A percentile compares a stretch with the other conserved stretches of the same genome.
Evolutionary conservation across 176 grass and related monocot species (phyloP).

Genomic region (Aechmea fasciata): DNA sequence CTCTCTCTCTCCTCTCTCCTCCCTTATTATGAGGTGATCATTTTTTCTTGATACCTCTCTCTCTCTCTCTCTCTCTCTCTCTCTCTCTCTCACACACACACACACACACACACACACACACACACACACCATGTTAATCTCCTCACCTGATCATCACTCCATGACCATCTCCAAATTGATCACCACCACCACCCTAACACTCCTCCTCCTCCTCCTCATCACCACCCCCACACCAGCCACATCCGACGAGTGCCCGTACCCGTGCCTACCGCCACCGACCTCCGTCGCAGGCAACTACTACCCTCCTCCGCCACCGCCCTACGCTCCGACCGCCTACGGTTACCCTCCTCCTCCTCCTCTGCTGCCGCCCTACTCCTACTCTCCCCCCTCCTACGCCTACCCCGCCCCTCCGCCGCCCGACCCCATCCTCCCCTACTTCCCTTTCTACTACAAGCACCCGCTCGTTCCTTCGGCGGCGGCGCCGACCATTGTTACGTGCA

Average conservation of each 20-base stretch:
- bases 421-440: slow-evolving; percentile 32
- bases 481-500: neutral
- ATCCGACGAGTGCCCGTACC: slow-evolving; percentile 28
- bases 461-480: neutral
- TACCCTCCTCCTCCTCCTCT: slow-evolving; percentile 16
- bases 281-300: neutral
- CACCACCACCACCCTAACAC: neutral
- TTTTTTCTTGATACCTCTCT: neutral
- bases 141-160: neutral
- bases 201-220: slow-evolving; percentile 4
- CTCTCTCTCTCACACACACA: neutral
- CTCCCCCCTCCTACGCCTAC: slow-evolving; percentile 6
- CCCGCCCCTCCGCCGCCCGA: slow-evolving; percentile 26
- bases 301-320: slow-evolving; percentile 7
- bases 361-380: neutral
- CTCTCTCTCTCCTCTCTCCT: neutral
- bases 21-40: neutral
- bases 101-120: no score
- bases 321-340: neutral
- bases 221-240: neutral
- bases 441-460: slow-evolving; percentile 29
- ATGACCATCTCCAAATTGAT: neutral
- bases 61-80: neutral
- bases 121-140: slow-evolving; percentile 3
- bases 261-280: slow-evolving; percentile 23